A percentile compares a stretch with the other conserved stretches of the same genome.
Conservation (phyloP, 768 basidiomycete genomes). For the Mycena floridula region DNA sequence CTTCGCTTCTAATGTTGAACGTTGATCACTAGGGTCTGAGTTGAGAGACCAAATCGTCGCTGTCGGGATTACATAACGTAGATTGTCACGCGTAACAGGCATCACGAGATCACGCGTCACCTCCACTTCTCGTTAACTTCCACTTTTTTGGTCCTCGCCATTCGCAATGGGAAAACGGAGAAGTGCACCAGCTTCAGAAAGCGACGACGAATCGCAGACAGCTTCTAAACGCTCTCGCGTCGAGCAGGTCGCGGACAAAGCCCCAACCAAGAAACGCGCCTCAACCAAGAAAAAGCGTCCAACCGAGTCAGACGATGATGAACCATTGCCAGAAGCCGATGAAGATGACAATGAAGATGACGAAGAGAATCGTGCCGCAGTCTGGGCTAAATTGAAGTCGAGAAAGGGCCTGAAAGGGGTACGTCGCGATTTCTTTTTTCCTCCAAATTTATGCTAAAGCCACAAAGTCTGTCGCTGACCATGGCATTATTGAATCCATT, state of each 20-base stretch:
- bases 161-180: slow-evolving; percentile 39
- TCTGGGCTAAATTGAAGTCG: slow-evolving; percentile 49
- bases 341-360: slow-evolving; percentile 64
- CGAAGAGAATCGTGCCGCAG: slow-evolving; percentile 46
- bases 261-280: neutral
- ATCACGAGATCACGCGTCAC: too few relatives aligned
- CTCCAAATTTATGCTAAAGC: too few relatives aligned
- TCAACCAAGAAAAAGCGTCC: slow-evolving; percentile 21
- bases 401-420: slow-evolving; percentile 42
- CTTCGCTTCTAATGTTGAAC: neutral
- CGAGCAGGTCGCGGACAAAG: neutral
- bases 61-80: too few relatives aligned
- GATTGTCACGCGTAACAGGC: too few relatives aligned
- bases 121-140: slow-evolving; percentile 20
- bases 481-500: slow-evolving; percentile 82
- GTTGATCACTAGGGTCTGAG: neutral
- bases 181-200: slow-evolving; percentile 22
- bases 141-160: slow-evolving; percentile 19
- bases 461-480: slow-evolving; percentile 52
- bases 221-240: neutral
- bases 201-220: slow-evolving; percentile 5
- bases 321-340: slow-evolving; percentile 14
- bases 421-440: slow-evolving; percentile 17
- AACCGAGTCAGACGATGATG: slow-evolving; percentile 26
- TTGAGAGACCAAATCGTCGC: too few relatives aligned